Base-by-base conservation (phyloP, 2,329 filamentous ascomycete genomes). In the Fonsecaea monophora region DNA sequence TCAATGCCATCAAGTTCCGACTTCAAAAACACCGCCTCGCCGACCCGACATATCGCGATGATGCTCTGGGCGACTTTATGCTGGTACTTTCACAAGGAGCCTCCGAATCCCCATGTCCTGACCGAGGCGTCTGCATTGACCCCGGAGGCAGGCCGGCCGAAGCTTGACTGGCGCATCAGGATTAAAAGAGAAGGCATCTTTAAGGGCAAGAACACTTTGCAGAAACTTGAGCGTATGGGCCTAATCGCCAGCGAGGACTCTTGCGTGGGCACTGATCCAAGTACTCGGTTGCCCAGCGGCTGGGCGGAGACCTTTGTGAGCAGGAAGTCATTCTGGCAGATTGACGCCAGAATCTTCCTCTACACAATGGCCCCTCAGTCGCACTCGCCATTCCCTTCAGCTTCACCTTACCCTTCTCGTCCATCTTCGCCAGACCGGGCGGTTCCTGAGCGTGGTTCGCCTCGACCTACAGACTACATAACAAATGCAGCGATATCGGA, bases 1-100 rank as follows among this genome's bases (percentile, higher is more conserved):
- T 94, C 92, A 58, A 92, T 91, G 71, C 92, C 94, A 0, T 90
- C 90, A 58, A 91, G 84, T 77, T 87, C 81, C 75, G 92, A 97
- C 57, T 96, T 90, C 81, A 92, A 91, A 75, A 88, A 92, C 0
- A 86, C 90, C 1, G 88, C 85, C 13, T 96, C 92, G 68, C 92
- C 92, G 0, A 95, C 92, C 0, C 85, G 94, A 53, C 92, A 96
- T 80, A 92, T 97, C 67, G 94, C 94, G 71, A 93, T 97, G 92
- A 96, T 97, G 90, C 85, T 98, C 6, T 98, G 92, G 92, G 88
- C 93, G 38, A 94, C 92, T 1, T 82, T 98, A 50, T 97, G 92
- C 82, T 98, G 94, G 94, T 98, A 98, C 82, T 98, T 97, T 74
- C 94, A 97, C 80, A 92, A 96, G 77, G 85, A 88, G 0, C 85